phyloP scores from a whole-genome alignment of 2,329 filamentous ascomycete species.

The Penicillium frequentans region DNA sequence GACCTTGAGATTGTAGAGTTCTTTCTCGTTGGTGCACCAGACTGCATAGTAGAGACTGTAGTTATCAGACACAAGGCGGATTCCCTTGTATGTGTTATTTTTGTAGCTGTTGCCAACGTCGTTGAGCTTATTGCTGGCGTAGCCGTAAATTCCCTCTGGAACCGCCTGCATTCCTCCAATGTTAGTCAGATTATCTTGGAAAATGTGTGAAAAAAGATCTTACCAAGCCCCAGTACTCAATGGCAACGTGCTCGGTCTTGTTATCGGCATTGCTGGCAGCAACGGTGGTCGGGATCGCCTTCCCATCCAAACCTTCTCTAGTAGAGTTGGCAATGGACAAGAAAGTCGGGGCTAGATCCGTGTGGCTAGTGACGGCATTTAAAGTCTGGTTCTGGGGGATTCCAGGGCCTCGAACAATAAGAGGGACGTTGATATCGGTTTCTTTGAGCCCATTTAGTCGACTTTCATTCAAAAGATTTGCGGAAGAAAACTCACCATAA shows the following conservation, averaged over 20 bases:
- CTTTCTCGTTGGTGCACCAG: conserved; percentile 68
- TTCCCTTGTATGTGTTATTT: conserved; percentile 62
- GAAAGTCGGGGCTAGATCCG: conserved; percentile 64
- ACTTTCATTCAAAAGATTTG: neutral
- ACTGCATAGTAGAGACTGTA: conserved; percentile 67
- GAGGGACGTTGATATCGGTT: conserved; percentile 57
- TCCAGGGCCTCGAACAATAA: conserved; percentile 60
- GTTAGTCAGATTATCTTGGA: neutral
- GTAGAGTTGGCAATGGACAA: conserved; percentile 42
- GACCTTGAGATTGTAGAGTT: conserved; percentile 64
- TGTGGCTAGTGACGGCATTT: conserved; percentile 59
- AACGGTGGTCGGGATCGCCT: conserved; percentile 47
- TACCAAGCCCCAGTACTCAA: conserved; percentile 57
- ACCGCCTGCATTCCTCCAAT: conserved; percentile 16
- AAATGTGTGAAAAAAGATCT: conserved; percentile 8
- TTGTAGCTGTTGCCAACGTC: conserved; percentile 18
- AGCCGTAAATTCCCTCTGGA: conserved; percentile 30
- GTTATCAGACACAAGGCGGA: conserved; percentile 54
- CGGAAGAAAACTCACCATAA: conserved; percentile 45
- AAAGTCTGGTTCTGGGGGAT: conserved; percentile 44
- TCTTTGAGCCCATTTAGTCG: conserved; percentile 15
- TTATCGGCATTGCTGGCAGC: conserved; percentile 21
- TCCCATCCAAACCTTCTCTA: conserved; percentile 56
- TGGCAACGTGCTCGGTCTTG: conserved; percentile 55
- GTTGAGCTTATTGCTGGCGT: conserved; percentile 19